Conservation (phyloP, 306 rosid species). For the Sicyos baderoa region DNA sequence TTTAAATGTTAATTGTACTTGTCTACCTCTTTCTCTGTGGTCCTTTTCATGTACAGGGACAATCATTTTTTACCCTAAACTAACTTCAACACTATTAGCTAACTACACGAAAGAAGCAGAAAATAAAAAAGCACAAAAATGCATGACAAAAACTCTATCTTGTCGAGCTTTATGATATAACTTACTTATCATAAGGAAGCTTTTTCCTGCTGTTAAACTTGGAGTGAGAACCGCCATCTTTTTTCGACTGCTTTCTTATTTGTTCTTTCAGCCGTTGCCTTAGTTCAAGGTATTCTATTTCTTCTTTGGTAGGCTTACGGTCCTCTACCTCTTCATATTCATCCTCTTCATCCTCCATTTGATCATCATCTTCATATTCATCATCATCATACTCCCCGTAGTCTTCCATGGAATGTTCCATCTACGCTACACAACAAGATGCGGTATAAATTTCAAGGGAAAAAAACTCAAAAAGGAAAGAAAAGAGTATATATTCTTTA, state of each 20-base stretch:
- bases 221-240: constrained; percentile 33
- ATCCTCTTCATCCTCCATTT: constrained; percentile 41
- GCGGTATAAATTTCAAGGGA: too few species aligned
- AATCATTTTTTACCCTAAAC: neutral
- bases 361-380: constrained; percentile 44
- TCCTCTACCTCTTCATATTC: constrained; percentile 43
- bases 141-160: neutral
- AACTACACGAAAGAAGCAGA: neutral
- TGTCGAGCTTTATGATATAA: constrained; percentile 9
- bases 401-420: constrained; percentile 16
- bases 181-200: constrained; percentile 70
- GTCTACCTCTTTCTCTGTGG: neutral
- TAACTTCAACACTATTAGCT: neutral
- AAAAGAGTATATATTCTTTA: neutral
- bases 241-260: constrained; percentile 47
- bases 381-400: constrained; percentile 30
- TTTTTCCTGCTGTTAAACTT: constrained; percentile 32
- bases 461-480: neutral
- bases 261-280: constrained; percentile 66
- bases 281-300: constrained; percentile 54
- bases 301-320: constrained; percentile 60
- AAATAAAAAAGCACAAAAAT: neutral
- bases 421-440: neutral
- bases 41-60: neutral
- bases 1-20: neutral